phyloP scores from a whole-genome alignment of 2,329 filamentous ascomycete genomes.

The Apiospora hydei region DNA sequence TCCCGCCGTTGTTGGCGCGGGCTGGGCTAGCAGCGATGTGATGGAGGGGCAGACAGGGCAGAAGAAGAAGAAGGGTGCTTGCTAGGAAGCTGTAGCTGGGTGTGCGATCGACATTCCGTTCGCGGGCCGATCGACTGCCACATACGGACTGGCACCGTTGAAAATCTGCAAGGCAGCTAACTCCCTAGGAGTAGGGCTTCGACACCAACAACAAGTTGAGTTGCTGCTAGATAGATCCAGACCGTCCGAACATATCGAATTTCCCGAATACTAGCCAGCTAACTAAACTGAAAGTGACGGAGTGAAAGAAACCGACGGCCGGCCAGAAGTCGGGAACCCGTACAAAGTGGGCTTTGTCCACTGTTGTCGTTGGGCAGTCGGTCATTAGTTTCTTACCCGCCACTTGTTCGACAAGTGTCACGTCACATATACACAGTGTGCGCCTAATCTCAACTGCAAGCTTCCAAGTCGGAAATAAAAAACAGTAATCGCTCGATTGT shows the following conservation, averaged over 20 bases:
- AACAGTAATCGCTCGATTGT: not conserved
- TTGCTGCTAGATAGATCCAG: constrained; percentile 14
- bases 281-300: constrained; percentile 2
- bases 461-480: not conserved
- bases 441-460: not conserved
- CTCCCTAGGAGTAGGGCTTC: not conserved
- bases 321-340: not conserved
- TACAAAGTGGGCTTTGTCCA: not conserved
- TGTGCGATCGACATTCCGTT: constrained; percentile 1
- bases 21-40: not conserved
- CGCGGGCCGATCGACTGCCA: constrained; percentile 20
- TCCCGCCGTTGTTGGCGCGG: not conserved
- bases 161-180: not conserved
- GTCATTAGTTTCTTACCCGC: not conserved
- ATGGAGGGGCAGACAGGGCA: constrained; percentile 1
- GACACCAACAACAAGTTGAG: not conserved
- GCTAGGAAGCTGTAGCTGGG: not conserved
- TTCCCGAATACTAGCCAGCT: not conserved
- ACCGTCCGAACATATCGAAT: constrained; percentile 12
- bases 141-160: constrained; percentile 3
- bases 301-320: not conserved
- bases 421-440: constrained; percentile 3
- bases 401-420: not conserved
- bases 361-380: not conserved
- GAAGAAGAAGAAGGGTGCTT: not conserved